Evolutionary conservation across 306 rosid genomes (phyloP).

Genomic region (Benincasa hispida): DNA sequence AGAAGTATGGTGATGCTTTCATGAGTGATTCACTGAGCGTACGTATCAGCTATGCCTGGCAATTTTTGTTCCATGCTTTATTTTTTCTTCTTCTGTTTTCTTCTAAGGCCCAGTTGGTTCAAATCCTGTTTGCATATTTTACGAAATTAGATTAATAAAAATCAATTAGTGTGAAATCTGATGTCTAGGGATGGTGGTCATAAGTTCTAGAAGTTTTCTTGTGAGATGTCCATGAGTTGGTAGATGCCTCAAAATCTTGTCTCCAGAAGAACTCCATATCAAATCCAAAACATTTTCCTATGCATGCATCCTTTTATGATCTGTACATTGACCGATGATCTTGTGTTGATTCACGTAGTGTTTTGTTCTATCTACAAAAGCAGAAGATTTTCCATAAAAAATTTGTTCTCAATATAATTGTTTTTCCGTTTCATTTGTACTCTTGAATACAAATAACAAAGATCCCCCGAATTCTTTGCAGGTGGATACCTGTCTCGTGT

Average conservation of each 20-base stretch:
- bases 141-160: background rate
- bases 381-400: background rate
- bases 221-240: background rate
- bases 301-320: background rate
- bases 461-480: slow-evolving; percentile 20
- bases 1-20: slow-evolving; percentile 32
- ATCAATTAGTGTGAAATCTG: background rate
- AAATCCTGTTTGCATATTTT: background rate
- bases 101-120: background rate
- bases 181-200: background rate
- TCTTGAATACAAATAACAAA: slow-evolving; percentile 5
- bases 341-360: background rate
- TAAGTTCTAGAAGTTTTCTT: background rate
- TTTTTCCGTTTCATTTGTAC: background rate
- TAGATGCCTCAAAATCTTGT: background rate
- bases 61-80: background rate
- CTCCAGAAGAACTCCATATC: background rate
- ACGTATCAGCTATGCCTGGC: slow-evolving; percentile 19
- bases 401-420: background rate
- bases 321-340: background rate
- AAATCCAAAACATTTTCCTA: background rate
- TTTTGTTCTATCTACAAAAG: background rate
- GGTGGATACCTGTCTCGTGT: slow-evolving; percentile 53
- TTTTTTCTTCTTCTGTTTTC: background rate
- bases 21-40: slow-evolving; percentile 41